Conservation (phyloP, 441 rosid species). For the Populus hybrid region DNA sequence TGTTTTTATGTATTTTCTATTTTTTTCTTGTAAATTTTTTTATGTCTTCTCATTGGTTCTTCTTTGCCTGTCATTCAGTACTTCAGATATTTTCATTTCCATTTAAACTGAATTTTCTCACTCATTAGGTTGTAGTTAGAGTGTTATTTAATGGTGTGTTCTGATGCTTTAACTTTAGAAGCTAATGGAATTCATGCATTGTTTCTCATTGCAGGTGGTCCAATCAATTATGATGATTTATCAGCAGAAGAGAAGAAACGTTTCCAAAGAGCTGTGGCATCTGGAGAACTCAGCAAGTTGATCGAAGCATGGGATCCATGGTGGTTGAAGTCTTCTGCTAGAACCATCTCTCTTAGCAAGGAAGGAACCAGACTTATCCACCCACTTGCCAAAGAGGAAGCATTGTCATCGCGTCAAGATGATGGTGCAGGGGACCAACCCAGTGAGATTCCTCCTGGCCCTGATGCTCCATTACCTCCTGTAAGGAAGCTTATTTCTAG, state of each 20-base stretch:
- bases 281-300: conserved; percentile 83
- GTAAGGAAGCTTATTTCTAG: conserved; percentile 53
- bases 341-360: conserved; percentile 51
- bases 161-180: not conserved
- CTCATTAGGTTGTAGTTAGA: not conserved
- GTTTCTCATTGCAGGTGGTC: conserved; percentile 45
- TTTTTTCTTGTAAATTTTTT: too few relatives aligned
- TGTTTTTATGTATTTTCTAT: not conserved
- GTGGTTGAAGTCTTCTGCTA: conserved; percentile 81
- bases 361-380: conserved; percentile 69
- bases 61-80: not conserved
- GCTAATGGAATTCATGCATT: conserved; percentile 14
- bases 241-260: conserved; percentile 70
- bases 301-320: conserved; percentile 97
- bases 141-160: not conserved
- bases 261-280: conserved; percentile 75
- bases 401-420: conserved; percentile 23
- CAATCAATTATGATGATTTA: conserved; percentile 57
- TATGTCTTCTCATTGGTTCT: not conserved
- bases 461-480: conserved; percentile 55
- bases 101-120: not conserved
- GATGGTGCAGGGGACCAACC: conserved; percentile 26
- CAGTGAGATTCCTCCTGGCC: conserved; percentile 67
- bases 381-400: conserved; percentile 33
- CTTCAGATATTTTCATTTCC: not conserved